These are phyloP conservation scores for Mycosphaerella arachidis DNA, from an alignment of 2,329 filamentous ascomycete genomes.

Conservation along the genomic window DNA sequence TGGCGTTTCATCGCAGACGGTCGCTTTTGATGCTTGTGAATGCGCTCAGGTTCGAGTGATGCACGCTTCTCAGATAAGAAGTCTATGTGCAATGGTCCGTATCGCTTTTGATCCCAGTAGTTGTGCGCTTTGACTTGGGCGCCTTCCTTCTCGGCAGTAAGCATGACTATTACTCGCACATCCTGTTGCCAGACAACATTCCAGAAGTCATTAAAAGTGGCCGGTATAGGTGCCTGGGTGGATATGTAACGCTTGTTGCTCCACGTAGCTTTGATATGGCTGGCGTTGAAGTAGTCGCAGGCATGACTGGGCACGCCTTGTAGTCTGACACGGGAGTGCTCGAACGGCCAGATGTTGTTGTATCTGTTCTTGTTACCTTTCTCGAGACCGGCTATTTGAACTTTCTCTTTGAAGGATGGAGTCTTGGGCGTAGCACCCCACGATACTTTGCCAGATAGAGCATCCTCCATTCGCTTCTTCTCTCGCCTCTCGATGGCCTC, in stretches of 20 bases:
- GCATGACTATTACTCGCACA: constrained; percentile 89
- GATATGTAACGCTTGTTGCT: constrained; percentile 94
- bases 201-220: constrained; percentile 97
- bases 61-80: constrained; percentile 77
- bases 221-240: constrained; percentile 86
- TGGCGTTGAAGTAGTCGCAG: constrained; percentile 96
- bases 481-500: constrained; percentile 78
- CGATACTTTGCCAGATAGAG: constrained; percentile 57
- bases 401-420: constrained; percentile 31
- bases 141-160: constrained; percentile 90
- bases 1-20: constrained; percentile 35
- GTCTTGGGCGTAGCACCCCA: constrained; percentile 47
- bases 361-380: constrained; percentile 95
- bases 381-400: constrained; percentile 86
- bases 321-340: constrained; percentile 82
- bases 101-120: constrained; percentile 80
- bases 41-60: constrained; percentile 61
- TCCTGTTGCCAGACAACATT: constrained; percentile 96
- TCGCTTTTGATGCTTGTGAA: constrained; percentile 42
- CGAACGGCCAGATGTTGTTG: constrained; percentile 95
- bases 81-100: constrained; percentile 71
- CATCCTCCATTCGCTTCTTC: constrained; percentile 87
- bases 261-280: constrained; percentile 70
- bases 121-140: constrained; percentile 92
- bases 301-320: constrained; percentile 60